phyloP scores from a whole-genome alignment of 2,329 filamentous ascomycete genomes.

The Diplodia corticola region DNA sequence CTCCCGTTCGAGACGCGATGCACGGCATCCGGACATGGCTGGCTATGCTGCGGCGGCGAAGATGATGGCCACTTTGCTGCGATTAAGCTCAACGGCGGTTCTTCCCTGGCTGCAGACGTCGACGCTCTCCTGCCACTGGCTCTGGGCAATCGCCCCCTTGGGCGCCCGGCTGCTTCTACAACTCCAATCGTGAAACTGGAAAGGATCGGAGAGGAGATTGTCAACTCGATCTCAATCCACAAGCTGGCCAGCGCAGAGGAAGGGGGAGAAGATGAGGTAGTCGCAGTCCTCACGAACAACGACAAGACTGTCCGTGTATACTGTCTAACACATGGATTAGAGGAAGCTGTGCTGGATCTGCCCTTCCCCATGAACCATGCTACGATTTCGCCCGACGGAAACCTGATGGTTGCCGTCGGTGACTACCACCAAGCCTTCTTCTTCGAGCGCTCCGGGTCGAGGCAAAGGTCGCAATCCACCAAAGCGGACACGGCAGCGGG shows the following conservation, averaged over 20 bases:
- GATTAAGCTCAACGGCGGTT: conserved; percentile 60
- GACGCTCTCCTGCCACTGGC: conserved; percentile 60
- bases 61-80: conserved; percentile 85
- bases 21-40: conserved; percentile 80
- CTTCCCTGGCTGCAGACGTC: conserved; percentile 50
- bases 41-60: conserved; percentile 83
- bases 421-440: conserved; percentile 87
- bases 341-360: conserved; percentile 70
- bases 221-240: conserved; percentile 68
- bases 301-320: conserved; percentile 87
- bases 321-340: conserved; percentile 66
- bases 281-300: conserved; percentile 85
- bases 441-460: conserved; percentile 58
- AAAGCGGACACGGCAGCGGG: conserved; percentile 28
- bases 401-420: conserved; percentile 76
- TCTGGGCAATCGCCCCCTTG: conserved; percentile 38
- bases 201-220: conserved; percentile 63
- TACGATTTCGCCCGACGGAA: conserved; percentile 87
- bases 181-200: conserved; percentile 54
- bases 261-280: conserved; percentile 56
- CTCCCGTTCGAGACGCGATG: conserved; percentile 71
- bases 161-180: conserved; percentile 27
- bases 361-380: conserved; percentile 90
- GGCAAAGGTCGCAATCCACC: conserved; percentile 23
- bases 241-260: conserved; percentile 46